A percentile compares a stretch with the other conserved stretches of the same genome.
phyloP scores from a whole-genome alignment of 768 basidiomycete species.

The Butyriboletus loyo region DNA sequence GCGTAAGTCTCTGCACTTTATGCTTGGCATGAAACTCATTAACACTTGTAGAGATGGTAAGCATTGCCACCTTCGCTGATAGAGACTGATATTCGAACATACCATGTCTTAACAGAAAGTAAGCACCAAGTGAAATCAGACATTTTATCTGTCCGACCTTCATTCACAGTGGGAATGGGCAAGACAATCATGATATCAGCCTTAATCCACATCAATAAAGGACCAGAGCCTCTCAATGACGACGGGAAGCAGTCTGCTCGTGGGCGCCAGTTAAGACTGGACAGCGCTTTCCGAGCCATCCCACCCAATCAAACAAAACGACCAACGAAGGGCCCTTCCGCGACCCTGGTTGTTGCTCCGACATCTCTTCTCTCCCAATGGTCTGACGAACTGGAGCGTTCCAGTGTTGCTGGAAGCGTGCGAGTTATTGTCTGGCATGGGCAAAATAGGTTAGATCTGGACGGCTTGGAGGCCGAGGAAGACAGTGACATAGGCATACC shows the following conservation, averaged over 20 bases:
- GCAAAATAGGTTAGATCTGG: conserved; percentile 74
- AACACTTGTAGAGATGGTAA: conserved; percentile 35
- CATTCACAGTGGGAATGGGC: conserved; percentile 81
- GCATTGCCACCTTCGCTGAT: not conserved
- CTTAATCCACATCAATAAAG: conserved; percentile 77
- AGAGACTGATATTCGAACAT: conserved; percentile 5
- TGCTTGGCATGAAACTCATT: conserved; percentile 4
- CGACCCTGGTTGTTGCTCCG: conserved; percentile 90
- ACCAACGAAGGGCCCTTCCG: conserved; percentile 39
- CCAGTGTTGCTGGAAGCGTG: conserved; percentile 66
- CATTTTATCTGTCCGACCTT: conserved; percentile 1
- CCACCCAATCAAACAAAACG: conserved; percentile 30
- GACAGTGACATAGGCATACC: conserved; percentile 52
- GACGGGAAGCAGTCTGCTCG: conserved; percentile 34
- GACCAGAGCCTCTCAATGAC: conserved; percentile 38
- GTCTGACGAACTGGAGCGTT: conserved; percentile 88
- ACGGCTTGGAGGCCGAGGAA: conserved; percentile 55
- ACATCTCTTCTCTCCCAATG: conserved; percentile 91
- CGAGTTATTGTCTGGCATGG: conserved; percentile 84
- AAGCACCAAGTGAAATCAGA: conserved; percentile 21
- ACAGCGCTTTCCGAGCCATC: conserved; percentile 57
- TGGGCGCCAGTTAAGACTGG: conserved; percentile 57
- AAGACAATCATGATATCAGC: conserved; percentile 94
- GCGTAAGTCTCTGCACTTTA: conserved; percentile 53
- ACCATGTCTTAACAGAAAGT: conserved; percentile 44